These are phyloP conservation scores for Globisporangium middletonii DNA, from an alignment of 352 stramenopile species.

Conservation along the genomic window DNA sequence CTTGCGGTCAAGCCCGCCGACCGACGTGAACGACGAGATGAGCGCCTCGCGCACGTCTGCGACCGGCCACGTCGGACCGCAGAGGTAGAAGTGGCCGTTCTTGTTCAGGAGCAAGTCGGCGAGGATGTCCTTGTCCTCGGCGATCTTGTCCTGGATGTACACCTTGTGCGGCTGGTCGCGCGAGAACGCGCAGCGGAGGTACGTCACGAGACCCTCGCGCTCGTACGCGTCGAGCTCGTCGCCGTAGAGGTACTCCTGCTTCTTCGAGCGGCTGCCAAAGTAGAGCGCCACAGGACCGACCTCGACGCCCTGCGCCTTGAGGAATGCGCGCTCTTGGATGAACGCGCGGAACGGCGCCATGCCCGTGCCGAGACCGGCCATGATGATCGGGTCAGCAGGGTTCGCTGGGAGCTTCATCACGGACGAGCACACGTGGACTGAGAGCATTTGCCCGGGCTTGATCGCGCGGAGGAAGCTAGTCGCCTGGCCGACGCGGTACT, in stretches of 20 bases:
- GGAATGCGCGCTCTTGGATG: constrained; percentile 81
- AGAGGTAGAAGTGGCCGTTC: constrained; percentile 85
- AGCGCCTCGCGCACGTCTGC: constrained; percentile 70
- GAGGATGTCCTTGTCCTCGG: constrained; percentile 73
- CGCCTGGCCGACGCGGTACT: constrained; percentile 58
- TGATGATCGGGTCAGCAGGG: constrained; percentile 70
- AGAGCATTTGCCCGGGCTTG: constrained; percentile 43
- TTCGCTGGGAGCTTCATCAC: constrained; percentile 76
- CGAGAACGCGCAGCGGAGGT: constrained; percentile 84
- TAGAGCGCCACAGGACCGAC: constrained; percentile 85
- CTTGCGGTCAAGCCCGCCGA: constrained; percentile 51
- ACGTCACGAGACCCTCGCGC: constrained; percentile 72
- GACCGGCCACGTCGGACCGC: constrained; percentile 76
- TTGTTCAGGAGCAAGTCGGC: constrained; percentile 64
- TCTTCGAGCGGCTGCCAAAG: constrained; percentile 93
- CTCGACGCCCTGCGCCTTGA: constrained; percentile 51
- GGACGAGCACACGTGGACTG: constrained; percentile 64
- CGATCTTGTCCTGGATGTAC: constrained; percentile 88
- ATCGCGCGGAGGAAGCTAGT: constrained; percentile 54
- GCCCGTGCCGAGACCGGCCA: constrained; percentile 83
- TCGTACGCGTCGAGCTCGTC: constrained; percentile 87
- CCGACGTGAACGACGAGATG: constrained; percentile 43
- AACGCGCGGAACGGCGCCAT: constrained; percentile 90
- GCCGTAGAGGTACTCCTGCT: constrained; percentile 96
- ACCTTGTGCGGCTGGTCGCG: constrained; percentile 87